A percentile compares a stretch with the other conserved stretches of the same genome.
Evolutionary conservation across 768 basidiomycete species (phyloP).

Genomic region (Serendipita sp.): DNA sequence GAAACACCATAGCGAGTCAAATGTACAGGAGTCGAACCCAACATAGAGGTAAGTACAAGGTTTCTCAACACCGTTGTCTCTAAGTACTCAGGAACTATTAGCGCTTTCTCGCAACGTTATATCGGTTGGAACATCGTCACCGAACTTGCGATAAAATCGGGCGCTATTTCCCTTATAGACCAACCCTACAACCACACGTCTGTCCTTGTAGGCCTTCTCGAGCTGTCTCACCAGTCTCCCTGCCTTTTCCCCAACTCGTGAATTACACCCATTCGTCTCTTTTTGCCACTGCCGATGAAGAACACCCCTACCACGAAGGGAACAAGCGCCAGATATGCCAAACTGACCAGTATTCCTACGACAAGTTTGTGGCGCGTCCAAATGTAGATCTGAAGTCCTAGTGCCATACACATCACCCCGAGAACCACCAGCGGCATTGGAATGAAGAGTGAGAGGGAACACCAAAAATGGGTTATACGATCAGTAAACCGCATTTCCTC

Average conservation of each 20-base stretch:
- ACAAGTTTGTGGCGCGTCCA: background rate
- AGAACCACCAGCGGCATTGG: background rate
- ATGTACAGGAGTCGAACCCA: too few relatives aligned
- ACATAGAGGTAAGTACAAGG: too few relatives aligned
- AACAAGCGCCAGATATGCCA: background rate
- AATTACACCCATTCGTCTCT: background rate
- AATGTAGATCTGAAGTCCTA: background rate
- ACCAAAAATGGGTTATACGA: background rate
- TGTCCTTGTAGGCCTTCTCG: too few relatives aligned
- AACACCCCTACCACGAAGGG: background rate
- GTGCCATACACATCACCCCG: background rate
- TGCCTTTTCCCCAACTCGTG: background rate
- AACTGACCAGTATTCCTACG: background rate
- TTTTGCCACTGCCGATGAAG: background rate
- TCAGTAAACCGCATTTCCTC: background rate
- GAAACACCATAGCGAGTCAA: too few relatives aligned
- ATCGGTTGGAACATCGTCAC: too few relatives aligned
- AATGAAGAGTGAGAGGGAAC: background rate
- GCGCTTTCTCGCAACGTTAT: too few relatives aligned
- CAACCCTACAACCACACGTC: too few relatives aligned
- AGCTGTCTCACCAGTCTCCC: background rate
- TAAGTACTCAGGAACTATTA: too few relatives aligned
- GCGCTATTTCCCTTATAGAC: too few relatives aligned
- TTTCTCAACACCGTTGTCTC: too few relatives aligned
- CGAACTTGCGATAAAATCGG: too few relatives aligned